phyloP scores from a whole-genome alignment of 2,329 filamentous ascomycete species.

The Aspergillus fumigatus region DNA sequence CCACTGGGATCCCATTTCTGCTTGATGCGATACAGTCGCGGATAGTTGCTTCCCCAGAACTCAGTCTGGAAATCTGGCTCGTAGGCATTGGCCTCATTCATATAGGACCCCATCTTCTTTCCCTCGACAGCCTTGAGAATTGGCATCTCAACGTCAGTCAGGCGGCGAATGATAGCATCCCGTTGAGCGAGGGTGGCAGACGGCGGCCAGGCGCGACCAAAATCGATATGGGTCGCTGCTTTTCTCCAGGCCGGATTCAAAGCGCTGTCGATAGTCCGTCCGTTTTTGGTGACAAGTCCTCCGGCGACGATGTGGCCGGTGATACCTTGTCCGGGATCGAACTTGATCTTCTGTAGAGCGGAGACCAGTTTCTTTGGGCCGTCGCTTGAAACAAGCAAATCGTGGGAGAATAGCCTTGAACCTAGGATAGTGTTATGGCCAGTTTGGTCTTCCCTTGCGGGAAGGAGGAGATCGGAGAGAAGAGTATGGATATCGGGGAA shows the following conservation, averaged over 20 bases:
- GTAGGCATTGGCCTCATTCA: constrained; percentile 38
- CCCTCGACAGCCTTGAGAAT: not conserved
- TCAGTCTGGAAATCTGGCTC: constrained; percentile 38
- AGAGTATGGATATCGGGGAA: not conserved
- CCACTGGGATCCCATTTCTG: constrained; percentile 27
- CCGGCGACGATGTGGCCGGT: not conserved
- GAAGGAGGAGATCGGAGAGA: not conserved
- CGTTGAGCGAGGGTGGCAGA: not conserved
- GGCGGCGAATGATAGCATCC: not conserved
- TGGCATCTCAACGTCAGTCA: not conserved
- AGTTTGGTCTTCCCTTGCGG: not conserved
- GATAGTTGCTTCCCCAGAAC: constrained; percentile 38
- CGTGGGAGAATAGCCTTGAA: not conserved
- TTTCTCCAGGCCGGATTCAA: not conserved
- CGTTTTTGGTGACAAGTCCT: not conserved
- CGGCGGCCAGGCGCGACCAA: not conserved
- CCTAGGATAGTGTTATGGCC: not conserved
- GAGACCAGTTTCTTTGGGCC: not conserved
- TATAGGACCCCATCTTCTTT: constrained; percentile 28
- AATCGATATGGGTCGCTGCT: not conserved
- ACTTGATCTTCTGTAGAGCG: not conserved
- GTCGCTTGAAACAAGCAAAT: not conserved
- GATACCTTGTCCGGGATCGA: not conserved
- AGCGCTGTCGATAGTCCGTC: not conserved
- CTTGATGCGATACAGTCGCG: constrained; percentile 26